Conservation (phyloP, 1,284 basidiomycete species). For the Pseudozyma thailandica region DNA sequence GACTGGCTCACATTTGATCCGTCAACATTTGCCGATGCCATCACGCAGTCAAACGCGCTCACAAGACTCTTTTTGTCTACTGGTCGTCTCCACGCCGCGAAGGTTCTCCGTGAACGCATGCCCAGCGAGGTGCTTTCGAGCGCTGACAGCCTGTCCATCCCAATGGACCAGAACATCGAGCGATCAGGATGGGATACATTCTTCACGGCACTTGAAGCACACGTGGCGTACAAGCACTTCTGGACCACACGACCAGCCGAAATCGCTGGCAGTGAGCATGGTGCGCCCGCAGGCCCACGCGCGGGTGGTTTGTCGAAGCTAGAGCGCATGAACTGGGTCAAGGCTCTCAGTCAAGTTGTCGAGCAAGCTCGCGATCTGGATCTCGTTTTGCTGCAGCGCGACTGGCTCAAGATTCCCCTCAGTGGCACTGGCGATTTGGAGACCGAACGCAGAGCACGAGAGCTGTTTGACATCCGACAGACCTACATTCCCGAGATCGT, state of each 20-base stretch:
- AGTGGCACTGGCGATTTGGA: slow-evolving; percentile 26
- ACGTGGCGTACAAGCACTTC: slow-evolving; percentile 55
- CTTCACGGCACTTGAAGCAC: slow-evolving; percentile 60
- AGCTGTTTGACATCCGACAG: slow-evolving; percentile 83
- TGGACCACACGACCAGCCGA: slow-evolving; percentile 46
- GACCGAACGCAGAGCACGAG: slow-evolving; percentile 75
- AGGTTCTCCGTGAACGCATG: slow-evolving; percentile 56
- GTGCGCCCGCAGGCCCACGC: neutral
- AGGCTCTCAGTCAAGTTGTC: slow-evolving; percentile 60
- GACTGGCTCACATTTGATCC: slow-evolving; percentile 88
- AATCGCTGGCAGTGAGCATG: neutral
- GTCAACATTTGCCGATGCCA: slow-evolving; percentile 61
- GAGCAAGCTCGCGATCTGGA: slow-evolving; percentile 69
- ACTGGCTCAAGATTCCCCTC: slow-evolving; percentile 71
- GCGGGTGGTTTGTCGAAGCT: slow-evolving; percentile 39
- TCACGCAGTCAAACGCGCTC: slow-evolving; percentile 62
- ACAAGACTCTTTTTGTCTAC: slow-evolving; percentile 58
- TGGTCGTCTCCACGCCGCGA: slow-evolving; percentile 61
- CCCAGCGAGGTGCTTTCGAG: slow-evolving; percentile 52
- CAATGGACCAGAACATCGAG: slow-evolving; percentile 56
- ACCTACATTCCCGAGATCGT: slow-evolving; percentile 92
- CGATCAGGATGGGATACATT: slow-evolving; percentile 61
- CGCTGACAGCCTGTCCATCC: slow-evolving; percentile 26
- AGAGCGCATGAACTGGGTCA: slow-evolving; percentile 51
- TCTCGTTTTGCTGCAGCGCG: slow-evolving; percentile 69